These are phyloP conservation scores for Pythium folliculosum DNA, from an alignment of 352 stramenopile species.

Conservation along the genomic window DNA sequence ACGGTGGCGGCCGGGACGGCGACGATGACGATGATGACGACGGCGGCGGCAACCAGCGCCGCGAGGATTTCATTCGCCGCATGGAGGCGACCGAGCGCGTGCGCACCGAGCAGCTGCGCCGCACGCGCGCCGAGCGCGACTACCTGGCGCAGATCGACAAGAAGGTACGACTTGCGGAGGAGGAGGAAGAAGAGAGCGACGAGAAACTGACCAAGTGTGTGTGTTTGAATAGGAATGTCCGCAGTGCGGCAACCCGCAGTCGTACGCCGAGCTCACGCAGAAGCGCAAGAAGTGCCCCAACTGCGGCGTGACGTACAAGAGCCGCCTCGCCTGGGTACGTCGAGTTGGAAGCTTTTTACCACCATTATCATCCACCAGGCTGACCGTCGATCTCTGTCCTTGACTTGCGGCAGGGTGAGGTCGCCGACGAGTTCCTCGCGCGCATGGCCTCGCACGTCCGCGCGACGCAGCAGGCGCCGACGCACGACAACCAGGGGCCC, in stretches of 20 bases:
- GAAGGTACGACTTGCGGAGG: slow-evolving; percentile 39
- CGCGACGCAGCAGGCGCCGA: slow-evolving; percentile 7
- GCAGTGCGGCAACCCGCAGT: slow-evolving; percentile 69
- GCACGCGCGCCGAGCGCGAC: slow-evolving; percentile 55
- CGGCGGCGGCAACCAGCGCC: slow-evolving; percentile 33
- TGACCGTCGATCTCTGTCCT: not conserved
- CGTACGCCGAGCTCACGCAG: slow-evolving; percentile 72
- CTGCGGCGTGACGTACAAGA: slow-evolving; percentile 69
- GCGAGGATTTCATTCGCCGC: slow-evolving; percentile 67
- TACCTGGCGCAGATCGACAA: slow-evolving; percentile 70
- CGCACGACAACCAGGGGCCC: slow-evolving; percentile 15
- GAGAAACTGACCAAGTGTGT: not conserved
- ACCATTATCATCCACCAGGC: too few species aligned
- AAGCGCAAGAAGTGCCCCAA: slow-evolving; percentile 85
- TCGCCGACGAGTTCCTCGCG: slow-evolving; percentile 63
- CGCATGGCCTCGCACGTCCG: slow-evolving; percentile 49
- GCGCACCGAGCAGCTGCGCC: slow-evolving; percentile 53
- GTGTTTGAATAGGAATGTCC: slow-evolving; percentile 48
- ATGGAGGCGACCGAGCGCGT: slow-evolving; percentile 74
- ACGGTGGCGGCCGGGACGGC: slow-evolving; percentile 15
- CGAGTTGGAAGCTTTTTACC: not conserved
- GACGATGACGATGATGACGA: slow-evolving; percentile 53
- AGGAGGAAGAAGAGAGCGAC: not conserved
- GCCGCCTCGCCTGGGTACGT: slow-evolving; percentile 65
- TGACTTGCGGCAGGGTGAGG: slow-evolving; percentile 35